Evolutionary conservation across 331 rosid species (phyloP).

Genomic region (Ulmus americana): DNA sequence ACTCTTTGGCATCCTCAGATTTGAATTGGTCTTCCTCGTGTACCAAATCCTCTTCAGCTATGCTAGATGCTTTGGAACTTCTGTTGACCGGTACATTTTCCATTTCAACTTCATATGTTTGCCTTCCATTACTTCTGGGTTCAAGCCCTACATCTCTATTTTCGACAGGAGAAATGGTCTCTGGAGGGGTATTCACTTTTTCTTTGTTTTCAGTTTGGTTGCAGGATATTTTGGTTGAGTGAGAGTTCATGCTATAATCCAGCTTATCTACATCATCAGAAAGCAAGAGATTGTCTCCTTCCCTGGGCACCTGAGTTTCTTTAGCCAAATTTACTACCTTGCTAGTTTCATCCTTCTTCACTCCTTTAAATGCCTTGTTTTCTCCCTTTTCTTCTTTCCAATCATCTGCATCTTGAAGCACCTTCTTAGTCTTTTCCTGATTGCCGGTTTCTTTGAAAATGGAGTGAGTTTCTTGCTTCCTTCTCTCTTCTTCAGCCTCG

Average conservation of each 20-base stretch:
- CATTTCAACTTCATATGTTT: constrained; percentile 30
- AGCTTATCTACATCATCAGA: constrained; percentile 27
- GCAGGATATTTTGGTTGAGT: constrained; percentile 24
- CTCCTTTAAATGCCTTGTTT: constrained; percentile 30
- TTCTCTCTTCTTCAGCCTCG: constrained; percentile 21
- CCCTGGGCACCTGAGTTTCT: constrained; percentile 25
- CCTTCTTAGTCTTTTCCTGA: constrained; percentile 26
- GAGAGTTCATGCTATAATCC: constrained; percentile 26
- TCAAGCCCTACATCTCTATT: constrained; percentile 24
- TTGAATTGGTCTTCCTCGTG: constrained; percentile 18
- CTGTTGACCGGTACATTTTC: constrained; percentile 26
- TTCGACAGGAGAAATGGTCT: constrained; percentile 29
- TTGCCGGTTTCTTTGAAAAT: constrained; percentile 27
- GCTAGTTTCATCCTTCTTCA: constrained; percentile 26
- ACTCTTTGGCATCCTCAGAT: constrained; percentile 29
- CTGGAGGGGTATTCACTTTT: constrained; percentile 30
- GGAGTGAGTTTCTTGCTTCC: constrained; percentile 29
- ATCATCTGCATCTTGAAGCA: constrained; percentile 27
- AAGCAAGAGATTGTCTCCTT: constrained; percentile 16
- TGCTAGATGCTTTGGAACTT: constrained; percentile 25
- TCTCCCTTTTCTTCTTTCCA: constrained; percentile 26
- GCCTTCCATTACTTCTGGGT: constrained; percentile 27
- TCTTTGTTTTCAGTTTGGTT: constrained; percentile 27
- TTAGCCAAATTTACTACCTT: constrained; percentile 24
- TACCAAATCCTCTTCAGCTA: constrained; percentile 26